A percentile compares a stretch with the other conserved stretches of the same genome.
phyloP scores from a whole-genome alignment of 1,284 basidiomycete genomes.

The Tylopilus sp. region DNA sequence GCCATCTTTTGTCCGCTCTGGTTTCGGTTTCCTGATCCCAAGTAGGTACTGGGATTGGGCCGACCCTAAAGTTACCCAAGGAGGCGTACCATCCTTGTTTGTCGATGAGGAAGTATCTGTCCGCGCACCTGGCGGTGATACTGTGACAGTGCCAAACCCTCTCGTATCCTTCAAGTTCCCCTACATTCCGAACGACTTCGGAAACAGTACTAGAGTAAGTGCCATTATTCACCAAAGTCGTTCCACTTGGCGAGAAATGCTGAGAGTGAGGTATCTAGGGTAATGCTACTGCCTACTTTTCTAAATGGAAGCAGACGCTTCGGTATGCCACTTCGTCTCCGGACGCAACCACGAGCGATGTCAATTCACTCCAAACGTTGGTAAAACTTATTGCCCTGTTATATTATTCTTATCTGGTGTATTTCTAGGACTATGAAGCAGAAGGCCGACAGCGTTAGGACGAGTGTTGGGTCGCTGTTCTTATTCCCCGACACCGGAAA shows the following conservation, averaged over 20 bases:
- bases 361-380: conserved; percentile 25
- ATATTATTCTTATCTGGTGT: conserved; percentile 4
- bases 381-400: neutral
- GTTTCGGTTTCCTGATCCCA: conserved; percentile 5
- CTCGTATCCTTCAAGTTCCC: conserved; percentile 28
- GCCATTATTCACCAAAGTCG: neutral
- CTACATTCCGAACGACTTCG: conserved; percentile 32
- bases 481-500: conserved; percentile 23
- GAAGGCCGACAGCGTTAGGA: conserved; percentile 16
- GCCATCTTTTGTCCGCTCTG: neutral
- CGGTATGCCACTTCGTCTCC: conserved; percentile 16
- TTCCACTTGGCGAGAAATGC: neutral
- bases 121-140: conserved; percentile 7
- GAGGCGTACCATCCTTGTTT: conserved; percentile 34
- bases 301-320: conserved; percentile 29
- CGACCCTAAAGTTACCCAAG: conserved; percentile 27
- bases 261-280: neutral
- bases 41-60: conserved; percentile 40
- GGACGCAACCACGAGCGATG: conserved; percentile 19
- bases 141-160: conserved; percentile 28
- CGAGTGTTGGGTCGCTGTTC: conserved; percentile 28
- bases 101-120: conserved; percentile 19
- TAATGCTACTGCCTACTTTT: conserved; percentile 24
- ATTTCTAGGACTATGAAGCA: conserved; percentile 25
- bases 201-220: conserved; percentile 23